Conservation (phyloP, 2,329 filamentous ascomycete genomes). For the Calonectria hawksworthii region DNA sequence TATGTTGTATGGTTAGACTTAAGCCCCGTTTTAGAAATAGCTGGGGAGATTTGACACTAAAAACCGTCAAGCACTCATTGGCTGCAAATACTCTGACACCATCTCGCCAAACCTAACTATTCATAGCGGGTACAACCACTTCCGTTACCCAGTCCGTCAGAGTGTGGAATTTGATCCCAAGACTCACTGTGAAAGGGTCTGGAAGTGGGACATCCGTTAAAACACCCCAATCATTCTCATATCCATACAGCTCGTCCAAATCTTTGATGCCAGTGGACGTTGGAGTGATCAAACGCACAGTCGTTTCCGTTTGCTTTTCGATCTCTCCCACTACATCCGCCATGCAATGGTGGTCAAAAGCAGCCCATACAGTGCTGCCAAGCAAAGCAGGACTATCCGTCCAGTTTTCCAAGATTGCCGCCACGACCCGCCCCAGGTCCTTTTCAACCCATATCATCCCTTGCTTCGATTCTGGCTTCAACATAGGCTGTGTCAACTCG, state of each 20-base stretch:
- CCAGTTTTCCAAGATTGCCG: not conserved
- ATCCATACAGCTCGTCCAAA: conserved; percentile 8
- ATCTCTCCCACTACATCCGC: not conserved
- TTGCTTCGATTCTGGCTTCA: not conserved
- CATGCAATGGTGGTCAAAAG: not conserved
- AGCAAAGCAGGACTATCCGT: not conserved
- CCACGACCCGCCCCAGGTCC: not conserved
- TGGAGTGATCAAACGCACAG: not conserved
- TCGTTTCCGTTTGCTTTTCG: not conserved
- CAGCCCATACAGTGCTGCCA: not conserved
- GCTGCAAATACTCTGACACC: no score
- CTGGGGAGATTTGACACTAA: no score
- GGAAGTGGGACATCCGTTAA: not conserved
- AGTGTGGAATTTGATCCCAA: not conserved
- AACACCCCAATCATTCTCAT: conserved; percentile 10
- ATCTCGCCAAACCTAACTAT: not conserved
- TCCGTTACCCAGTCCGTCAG: not conserved
- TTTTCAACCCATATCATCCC: conserved; percentile 1
- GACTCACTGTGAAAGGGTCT: not conserved
- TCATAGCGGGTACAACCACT: not conserved
- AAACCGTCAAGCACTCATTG: no score
- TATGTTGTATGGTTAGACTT: no score
- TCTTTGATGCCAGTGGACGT: not conserved
- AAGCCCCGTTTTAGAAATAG: no score
- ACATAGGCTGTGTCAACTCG: not conserved